Base-by-base conservation (phyloP, 1,284 basidiomycete species). In the Malassezia restricta region DNA sequence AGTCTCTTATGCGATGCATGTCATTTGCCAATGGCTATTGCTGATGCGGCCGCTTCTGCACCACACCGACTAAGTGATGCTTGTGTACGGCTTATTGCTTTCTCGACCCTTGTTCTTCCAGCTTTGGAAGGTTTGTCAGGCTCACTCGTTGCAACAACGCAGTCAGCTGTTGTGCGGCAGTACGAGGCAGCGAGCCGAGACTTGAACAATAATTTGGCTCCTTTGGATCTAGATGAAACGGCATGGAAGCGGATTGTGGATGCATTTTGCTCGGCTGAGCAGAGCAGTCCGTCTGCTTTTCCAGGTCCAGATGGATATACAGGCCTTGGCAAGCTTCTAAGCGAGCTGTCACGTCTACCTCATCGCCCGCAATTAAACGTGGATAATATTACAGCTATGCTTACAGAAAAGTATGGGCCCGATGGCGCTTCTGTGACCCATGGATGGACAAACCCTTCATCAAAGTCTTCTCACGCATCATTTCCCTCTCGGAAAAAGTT, bases 21-120 rank as follows among this genome's bases (percentile, higher is more conserved):
- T 40, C 53, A 55, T 29, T 15, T 55, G 49, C 53, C 53, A 7
- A 55, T 55, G 53, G 43, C 53, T 8, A 55, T 55, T 17, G 53
- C 53, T 1, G 53, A 55, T 17, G 53, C 53, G n/a, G 53, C 53
- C 2, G 17, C 27, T 8, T 28, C 41, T 11, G 9, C 41, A 1
- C 41, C 41, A 30, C 41, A 30, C 17, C 12, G 11, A 20, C 49
- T 45, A 8, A 40, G 37, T 38, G 49, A 40, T 6, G 15, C 43
- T 6, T 51, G 49, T 33, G 43, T 43, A 24, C 53, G 53, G 32
- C 38, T 55, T 17, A 12, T 24, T 3, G 44, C 53, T 5, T 31
- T 55, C 27, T 47, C 48, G 8, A 42, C 35, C 20, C 42, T 55
- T 4, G 48, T 55, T 3, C 20, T 49, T 20, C 53, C 53, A 0